Base-by-base conservation (phyloP, 2,329 filamentous ascomycete genomes). In the Hymenoscyphus occultus region DNA sequence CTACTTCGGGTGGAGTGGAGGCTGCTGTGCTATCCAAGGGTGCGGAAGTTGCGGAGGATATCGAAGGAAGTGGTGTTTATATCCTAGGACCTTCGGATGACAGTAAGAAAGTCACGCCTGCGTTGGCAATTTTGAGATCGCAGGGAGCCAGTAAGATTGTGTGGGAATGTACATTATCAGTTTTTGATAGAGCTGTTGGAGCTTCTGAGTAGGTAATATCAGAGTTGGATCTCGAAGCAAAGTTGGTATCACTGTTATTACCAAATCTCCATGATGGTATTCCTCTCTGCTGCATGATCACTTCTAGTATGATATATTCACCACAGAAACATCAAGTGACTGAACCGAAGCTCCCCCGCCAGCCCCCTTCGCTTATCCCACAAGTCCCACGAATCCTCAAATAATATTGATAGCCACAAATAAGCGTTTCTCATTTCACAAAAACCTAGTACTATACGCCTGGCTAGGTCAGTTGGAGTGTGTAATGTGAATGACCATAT, bases 1-100 rank as follows among this genome's bases (percentile, higher is more conserved):
- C 67, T 0, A 60, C 59, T 12, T 64, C 63, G 12, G 70, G 69
- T 9, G 69, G 68, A 14, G 69, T 72, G 5, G 69, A 72, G 2
- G 61, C 64, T 67, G 12, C 45, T 51, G 4, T 67, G 64, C 5
- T 68, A 48, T 56, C 70, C 32, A n/a, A 70, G 14, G 64, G 70
- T 28, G 60, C 58, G 63, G 56, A 71, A 0, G 64, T 70, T 22
- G 73, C 75, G 5, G 72, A 71, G 2, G 74, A 79, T 45, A 76
- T 76, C 5, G 66, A 71, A 45, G 76, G 76, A 1, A 77, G 77
- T 62, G 78, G 80, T 5, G 75, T 78, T 13, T 80, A 80, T 69
- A 76, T 76, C 35, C 70, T 80, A 4, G 70, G 70, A 35, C 68
- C 71, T 10, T 67, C 76, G 7, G 76, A 76, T 48, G 77, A 79